These are phyloP conservation scores for Alternaria dauci DNA, from an alignment of 2,329 filamentous ascomycete genomes.

Conservation along the genomic window DNA sequence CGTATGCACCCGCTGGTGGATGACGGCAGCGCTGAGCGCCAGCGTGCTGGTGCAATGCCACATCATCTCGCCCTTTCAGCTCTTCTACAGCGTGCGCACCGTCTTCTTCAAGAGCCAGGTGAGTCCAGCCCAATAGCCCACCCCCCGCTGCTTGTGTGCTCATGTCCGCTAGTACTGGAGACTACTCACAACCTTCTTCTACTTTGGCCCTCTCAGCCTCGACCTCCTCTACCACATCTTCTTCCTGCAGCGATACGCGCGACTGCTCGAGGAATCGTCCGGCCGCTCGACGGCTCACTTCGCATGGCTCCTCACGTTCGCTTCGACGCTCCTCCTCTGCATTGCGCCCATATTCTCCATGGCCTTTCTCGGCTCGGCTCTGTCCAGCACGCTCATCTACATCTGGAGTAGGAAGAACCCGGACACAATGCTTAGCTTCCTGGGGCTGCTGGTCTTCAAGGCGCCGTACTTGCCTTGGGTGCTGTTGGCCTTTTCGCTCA, in stretches of 20 bases:
- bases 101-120: slow-evolving; percentile 95
- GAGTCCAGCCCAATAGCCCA: slow-evolving; percentile 39
- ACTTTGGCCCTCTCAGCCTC: slow-evolving; percentile 92
- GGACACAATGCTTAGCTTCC: slow-evolving; percentile 83
- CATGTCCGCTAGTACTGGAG: slow-evolving; percentile 82
- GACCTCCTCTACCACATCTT: slow-evolving; percentile 98
- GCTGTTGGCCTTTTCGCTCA: slow-evolving; percentile 86
- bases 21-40: slow-evolving; percentile 85
- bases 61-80: slow-evolving; percentile 89
- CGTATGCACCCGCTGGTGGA: slow-evolving; percentile 95
- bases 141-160: slow-evolving; percentile 1
- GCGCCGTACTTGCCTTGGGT: slow-evolving; percentile 97
- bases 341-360: slow-evolving; percentile 89
- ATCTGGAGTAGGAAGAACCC: slow-evolving; percentile 98
- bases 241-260: slow-evolving; percentile 95
- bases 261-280: slow-evolving; percentile 93
- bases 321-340: slow-evolving; percentile 78
- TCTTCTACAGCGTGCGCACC: slow-evolving; percentile 94
- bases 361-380: slow-evolving; percentile 90
- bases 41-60: slow-evolving; percentile 93
- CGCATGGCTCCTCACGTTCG: slow-evolving; percentile 91
- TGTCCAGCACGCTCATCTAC: slow-evolving; percentile 93
- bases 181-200: slow-evolving; percentile 93
- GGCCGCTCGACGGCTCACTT: slow-evolving; percentile 91
- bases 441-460: slow-evolving; percentile 89